phyloP scores from a whole-genome alignment of 441 rosid genomes.

The Populus tomentosa region DNA sequence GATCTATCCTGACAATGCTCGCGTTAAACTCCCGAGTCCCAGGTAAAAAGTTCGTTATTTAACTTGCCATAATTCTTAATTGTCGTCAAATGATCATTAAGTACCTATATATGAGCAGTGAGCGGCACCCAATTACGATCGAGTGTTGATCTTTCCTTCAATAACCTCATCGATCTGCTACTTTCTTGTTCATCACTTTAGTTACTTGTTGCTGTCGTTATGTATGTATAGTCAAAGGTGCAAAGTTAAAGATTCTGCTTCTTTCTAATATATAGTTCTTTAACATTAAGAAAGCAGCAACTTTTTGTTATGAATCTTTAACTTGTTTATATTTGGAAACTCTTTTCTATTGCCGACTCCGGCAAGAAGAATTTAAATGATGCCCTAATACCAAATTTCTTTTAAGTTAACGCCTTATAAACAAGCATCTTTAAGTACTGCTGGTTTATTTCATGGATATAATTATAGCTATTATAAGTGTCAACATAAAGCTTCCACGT shows the following conservation, averaged over 20 bases:
- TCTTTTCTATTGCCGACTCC: slow-evolving; percentile 22
- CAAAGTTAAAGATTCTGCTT: slow-evolving; percentile 20
- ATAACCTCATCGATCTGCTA: not conserved
- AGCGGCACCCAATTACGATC: no score
- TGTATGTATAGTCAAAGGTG: slow-evolving; percentile 1
- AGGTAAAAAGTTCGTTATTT: not conserved
- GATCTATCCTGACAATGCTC: not conserved
- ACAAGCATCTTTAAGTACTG: slow-evolving; percentile 6
- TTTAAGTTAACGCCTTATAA: not conserved
- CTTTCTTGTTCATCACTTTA: slow-evolving; percentile 3
- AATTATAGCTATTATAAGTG: not conserved
- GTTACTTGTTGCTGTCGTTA: not conserved
- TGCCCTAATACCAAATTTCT: not conserved
- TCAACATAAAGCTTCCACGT: not conserved
- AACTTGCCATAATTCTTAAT: not conserved
- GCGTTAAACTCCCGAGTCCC: no score
- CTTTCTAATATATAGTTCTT: not conserved
- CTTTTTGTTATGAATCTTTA: slow-evolving; percentile 16
- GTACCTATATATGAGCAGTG: not conserved
- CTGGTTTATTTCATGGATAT: not conserved
- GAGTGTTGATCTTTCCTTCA: not conserved
- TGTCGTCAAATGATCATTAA: not conserved
- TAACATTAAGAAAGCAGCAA: slow-evolving; percentile 5
- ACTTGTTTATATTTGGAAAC: slow-evolving; percentile 25
- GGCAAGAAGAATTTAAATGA: slow-evolving; percentile 19